Evolutionary conservation across 768 basidiomycete species (phyloP), one percentile per base, ranked within the genome.

Genomic region (Lentinula aciculospora): DNA sequence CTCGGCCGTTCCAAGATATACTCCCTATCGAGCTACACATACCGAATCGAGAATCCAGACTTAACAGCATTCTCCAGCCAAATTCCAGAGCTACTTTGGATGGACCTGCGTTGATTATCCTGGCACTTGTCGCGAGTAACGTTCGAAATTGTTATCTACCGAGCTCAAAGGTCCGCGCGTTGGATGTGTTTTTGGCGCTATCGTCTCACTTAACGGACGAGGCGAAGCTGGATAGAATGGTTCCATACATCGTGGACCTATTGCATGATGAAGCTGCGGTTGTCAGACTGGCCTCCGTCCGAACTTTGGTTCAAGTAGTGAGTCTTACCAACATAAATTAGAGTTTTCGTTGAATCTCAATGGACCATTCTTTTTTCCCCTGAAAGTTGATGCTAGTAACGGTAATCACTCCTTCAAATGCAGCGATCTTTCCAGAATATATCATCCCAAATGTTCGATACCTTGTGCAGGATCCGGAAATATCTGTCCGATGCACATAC

Each of bases 401-500:
- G 1, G 85, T 86, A 7, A 90, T 92, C 79, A 96, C 73, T 75
- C 95, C 86, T 76, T 95, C 76, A 81, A 91, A 25, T 85, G 89
- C 68, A 72, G 74, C 91, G 7, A 90, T 98, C 25, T 89, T 98
- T 65, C 91, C 94, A 0, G 95, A 98, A 70, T 99, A 98, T 68
- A 89, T 98, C 63, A 84, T 98, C 28, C 95, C 94, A 1, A 92
- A 97, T 66, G 82, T 93, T 64, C 82, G 83, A 34, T 85, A 92
- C 60, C 78, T 99, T 6, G 82, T 89, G 0, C 81, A 84, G 50
- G 97, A 98, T 66, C 76, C 86, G 1, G 94, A 98, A 62, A 80
- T 93, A 0, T 87, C 86, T n/a, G 97, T 71, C 71, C 83, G 71
- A 75, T 89, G 71, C 80, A 85, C 76, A 29, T 86, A 89, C 65